A percentile compares a stretch with the other conserved stretches of the same genome.
Evolutionary conservation across 2,329 filamentous ascomycete species (phyloP).

Genomic region (Alternaria consortialis): DNA sequence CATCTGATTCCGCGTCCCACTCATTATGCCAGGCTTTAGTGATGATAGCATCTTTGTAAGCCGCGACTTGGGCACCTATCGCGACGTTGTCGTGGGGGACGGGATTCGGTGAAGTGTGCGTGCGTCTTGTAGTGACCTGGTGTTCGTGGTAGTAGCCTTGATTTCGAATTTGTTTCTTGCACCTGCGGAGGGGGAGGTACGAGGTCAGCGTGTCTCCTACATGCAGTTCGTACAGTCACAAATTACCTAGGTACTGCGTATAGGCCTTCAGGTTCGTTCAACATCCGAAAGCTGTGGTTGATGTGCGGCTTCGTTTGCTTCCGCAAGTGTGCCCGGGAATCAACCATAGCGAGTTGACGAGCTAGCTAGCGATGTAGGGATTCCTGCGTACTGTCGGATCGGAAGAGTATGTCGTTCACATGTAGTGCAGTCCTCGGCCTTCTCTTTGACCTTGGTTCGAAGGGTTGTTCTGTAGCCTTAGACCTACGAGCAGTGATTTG

Average conservation of each 20-base stretch:
- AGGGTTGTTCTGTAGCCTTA: not conserved
- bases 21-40: constrained; percentile 13
- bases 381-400: not conserved
- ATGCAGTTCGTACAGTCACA: too few species aligned
- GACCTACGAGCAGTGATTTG: not conserved
- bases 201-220: too few species aligned
- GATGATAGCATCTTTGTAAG: not conserved
- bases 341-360: not conserved
- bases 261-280: not conserved
- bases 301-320: not conserved
- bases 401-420: not conserved
- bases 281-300: not conserved
- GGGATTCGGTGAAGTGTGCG: not conserved
- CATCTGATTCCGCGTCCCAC: constrained; percentile 10
- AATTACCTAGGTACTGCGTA: not conserved
- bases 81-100: too few species aligned
- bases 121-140: not conserved
- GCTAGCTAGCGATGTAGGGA: not conserved
- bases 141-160: not conserved
- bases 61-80: not conserved
- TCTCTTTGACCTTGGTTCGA: not conserved
- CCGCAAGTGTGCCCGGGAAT: not conserved
- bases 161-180: not conserved
- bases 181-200: not conserved
- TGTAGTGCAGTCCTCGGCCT: not conserved